Base-by-base conservation (phyloP, 1,284 basidiomycete genomes). In the Phellopilus nigrolimitatus region DNA sequence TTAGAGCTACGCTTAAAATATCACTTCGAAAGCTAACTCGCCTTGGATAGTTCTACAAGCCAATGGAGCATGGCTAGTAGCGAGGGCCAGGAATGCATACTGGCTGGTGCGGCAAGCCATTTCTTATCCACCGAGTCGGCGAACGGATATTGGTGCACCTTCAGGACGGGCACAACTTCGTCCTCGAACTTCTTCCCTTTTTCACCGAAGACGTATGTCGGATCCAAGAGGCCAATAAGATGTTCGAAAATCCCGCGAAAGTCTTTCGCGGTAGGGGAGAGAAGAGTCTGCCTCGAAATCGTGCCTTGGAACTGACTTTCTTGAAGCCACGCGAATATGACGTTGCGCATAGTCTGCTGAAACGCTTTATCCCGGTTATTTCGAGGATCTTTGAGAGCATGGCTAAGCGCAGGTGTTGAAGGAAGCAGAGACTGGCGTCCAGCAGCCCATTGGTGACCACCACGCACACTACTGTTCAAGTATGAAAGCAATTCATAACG, bases 21-120 rank as follows among this genome's bases (percentile, higher is more conserved):
- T 64, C 89, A 84, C 42, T 95, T 63, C 61, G 25, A 27, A 8
- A 30, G 31, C 28, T 12, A 30, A 57, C 62, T 51, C 49, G 90
- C 91, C 71, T 82, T 84, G 61, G 83, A 83, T 57, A 91, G 66
- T 59, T 91, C 87, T 1, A 87, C 85, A 12, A 95, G 70, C 93
- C 92, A 95, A 65, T 91, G 86, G 41, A 95, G 64, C 62, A 90
- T 86, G 17, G 87, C 91, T 13, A 94, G 70, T 13, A 94, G 65
- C 12, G 78, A 70, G 0, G 89, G 88, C 93, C 91, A 95, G 13
- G 85, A 82, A 65, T 89, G 86, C 70, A 86, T 83, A 53, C 84
- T 86, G 0, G 88, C 91, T 0, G 91, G 88, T 1, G 91, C 84
- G 3, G 82, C 82, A n/a, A 95, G 67, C 74, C 86, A 89, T 54